These are phyloP conservation scores for Coniochaeta hoffmannii DNA, from an alignment of 2,329 filamentous ascomycete genomes.

Conservation along the genomic window DNA sequence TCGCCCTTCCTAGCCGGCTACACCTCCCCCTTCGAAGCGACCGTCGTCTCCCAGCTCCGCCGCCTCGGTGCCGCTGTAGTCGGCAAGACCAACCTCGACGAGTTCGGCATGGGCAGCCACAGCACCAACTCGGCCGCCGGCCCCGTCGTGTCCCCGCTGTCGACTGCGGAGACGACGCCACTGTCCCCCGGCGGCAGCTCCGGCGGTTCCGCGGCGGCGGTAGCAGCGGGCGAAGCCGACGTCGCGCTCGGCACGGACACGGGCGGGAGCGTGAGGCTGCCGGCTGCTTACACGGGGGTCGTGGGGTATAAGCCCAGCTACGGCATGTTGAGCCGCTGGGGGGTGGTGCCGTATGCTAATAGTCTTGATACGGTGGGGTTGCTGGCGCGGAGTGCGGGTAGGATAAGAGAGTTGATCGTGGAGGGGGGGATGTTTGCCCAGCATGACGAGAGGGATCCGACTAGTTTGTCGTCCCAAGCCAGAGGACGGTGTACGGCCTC, in stretches of 20 bases:
- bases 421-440: slow-evolving; percentile 38
- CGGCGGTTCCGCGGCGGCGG: slow-evolving; percentile 84
- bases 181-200: slow-evolving; percentile 80
- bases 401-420: slow-evolving; percentile 43
- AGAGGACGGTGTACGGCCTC: slow-evolving; percentile 37
- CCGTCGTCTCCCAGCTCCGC: slow-evolving; percentile 64
- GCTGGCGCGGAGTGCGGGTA: slow-evolving; percentile 47
- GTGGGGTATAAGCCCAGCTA: slow-evolving; percentile 91
- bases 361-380: slow-evolving; percentile 87
- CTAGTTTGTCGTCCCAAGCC: slow-evolving; percentile 52
- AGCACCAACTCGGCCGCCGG: slow-evolving; percentile 7
- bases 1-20: slow-evolving; percentile 68
- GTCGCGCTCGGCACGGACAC: slow-evolving; percentile 86
- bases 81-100: slow-evolving; percentile 89
- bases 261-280: slow-evolving; percentile 79
- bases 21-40: slow-evolving; percentile 72
- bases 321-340: slow-evolving; percentile 76
- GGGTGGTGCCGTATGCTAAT: slow-evolving; percentile 87
- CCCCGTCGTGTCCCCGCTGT: neutral
- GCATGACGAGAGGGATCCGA: slow-evolving; percentile 67
- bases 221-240: slow-evolving; percentile 51
- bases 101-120: slow-evolving; percentile 32
- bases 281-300: slow-evolving; percentile 77
- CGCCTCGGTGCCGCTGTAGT: slow-evolving; percentile 54
- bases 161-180: slow-evolving; percentile 1